phyloP scores from a whole-genome alignment of 2,329 filamentous ascomycete species.

The Rhynchosporium secalis region DNA sequence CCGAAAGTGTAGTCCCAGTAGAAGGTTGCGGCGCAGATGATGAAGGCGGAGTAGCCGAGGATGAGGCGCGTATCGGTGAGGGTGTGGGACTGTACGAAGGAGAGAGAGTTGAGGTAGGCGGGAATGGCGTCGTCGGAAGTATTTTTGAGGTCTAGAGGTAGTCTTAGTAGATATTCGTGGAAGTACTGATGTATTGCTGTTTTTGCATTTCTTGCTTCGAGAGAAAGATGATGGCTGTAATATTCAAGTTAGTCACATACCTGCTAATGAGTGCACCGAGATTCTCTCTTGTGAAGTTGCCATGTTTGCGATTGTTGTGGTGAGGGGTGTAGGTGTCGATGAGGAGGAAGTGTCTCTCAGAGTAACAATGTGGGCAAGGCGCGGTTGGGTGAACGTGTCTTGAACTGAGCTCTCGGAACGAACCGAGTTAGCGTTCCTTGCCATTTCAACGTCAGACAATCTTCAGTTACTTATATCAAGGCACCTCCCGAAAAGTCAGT shows the following conservation, averaged over 20 bases:
- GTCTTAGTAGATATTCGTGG: constrained; percentile 18
- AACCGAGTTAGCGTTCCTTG: constrained; percentile 31
- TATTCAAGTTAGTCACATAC: constrained; percentile 26
- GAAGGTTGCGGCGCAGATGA: constrained; percentile 80
- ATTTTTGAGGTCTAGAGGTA: constrained; percentile 80
- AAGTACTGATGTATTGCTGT: not conserved
- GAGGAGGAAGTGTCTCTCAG: constrained; percentile 3
- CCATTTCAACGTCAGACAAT: constrained; percentile 29
- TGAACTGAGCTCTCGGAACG: constrained; percentile 35
- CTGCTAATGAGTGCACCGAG: constrained; percentile 37
- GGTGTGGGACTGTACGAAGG: constrained; percentile 77
- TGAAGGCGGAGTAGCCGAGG: constrained; percentile 80
- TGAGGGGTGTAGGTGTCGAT: constrained; percentile 14
- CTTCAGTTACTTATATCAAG: not conserved
- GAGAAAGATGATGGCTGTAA: not conserved
- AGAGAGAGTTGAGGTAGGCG: constrained; percentile 88
- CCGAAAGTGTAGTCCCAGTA: constrained; percentile 88
- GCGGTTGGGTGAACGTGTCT: constrained; percentile 37
- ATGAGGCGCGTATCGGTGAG: constrained; percentile 80
- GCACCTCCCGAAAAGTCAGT: not conserved
- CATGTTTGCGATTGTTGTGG: constrained; percentile 31
- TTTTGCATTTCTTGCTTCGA: not conserved
- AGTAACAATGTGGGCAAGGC: constrained; percentile 12
- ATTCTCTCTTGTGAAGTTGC: constrained; percentile 37
- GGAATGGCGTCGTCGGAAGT: constrained; percentile 92